Base-by-base conservation (phyloP, 140 eudicot species). In the Flaveria floridana region DNA sequence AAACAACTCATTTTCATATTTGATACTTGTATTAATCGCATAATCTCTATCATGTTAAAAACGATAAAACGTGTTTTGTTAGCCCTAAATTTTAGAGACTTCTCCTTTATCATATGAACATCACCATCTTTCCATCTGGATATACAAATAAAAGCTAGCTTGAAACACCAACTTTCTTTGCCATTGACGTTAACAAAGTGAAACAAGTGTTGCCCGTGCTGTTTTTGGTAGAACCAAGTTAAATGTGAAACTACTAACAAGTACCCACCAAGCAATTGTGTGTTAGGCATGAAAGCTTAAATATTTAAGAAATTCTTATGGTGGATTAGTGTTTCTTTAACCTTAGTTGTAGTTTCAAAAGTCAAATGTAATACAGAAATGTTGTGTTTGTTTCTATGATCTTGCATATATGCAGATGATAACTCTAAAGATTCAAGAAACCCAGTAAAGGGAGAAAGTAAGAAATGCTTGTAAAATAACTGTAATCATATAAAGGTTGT, bases 41-140 rank as follows among this genome's bases (percentile, higher is more conserved):
- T 26, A 23, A 23, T 23, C 25, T 23, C 25, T 23, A 0, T 23
- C 25, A 23, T 23, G 1, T 23, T 23, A 23, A 23, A 23, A 23
- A 23, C 25, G 25, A 23, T 23, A 23, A 23, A 23, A 23, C 25
- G 25, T 23, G 25, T 23, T 23, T 23, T 23, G 25, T 23, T 2
- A 26, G 28, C 28, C 28, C 28, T 26, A 21, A 21, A 21, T 28
- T 28, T 28, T 28, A 3, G 5, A 3, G 34, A 3, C 39, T 34
- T 34, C 1, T 34, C 39, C 1, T 34, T 34, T 5, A 57, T 21
- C 95, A 87, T 77, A 82, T 80, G 18, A 89, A 89, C 81, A 92
- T 71, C 44, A 92, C 98, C 97, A 80, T 89, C 98, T 92, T 34
- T 89, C 98, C 96, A 78, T 87, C 98, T 92, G 85, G 2, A 28